Percentiles rank a stretch among this genome's conserved stretches.
These are phyloP conservation scores for Colletotrichum graminicola DNA, from an alignment of 2,329 filamentous ascomycete species.

Conservation along the genomic window DNA sequence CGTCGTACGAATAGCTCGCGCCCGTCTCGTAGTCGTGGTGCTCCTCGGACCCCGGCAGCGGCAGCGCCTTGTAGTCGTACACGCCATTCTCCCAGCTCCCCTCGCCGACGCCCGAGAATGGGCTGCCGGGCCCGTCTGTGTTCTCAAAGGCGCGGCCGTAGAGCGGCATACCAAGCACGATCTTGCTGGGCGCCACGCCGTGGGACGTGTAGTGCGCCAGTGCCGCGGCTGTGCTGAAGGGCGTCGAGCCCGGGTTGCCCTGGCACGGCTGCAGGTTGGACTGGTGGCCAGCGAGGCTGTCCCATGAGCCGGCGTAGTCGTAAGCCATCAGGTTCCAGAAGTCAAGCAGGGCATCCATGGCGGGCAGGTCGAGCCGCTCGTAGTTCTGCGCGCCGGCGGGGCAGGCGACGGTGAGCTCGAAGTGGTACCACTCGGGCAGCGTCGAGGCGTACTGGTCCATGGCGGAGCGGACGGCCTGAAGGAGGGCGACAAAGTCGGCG, in stretches of 20 bases:
- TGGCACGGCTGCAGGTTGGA: conserved; percentile 78
- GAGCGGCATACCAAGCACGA: conserved; percentile 91
- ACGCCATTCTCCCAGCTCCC: conserved; percentile 89
- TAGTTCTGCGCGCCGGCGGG: conserved; percentile 74
- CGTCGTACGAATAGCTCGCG: conserved; percentile 84
- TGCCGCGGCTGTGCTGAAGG: conserved; percentile 81
- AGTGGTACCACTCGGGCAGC: conserved; percentile 62
- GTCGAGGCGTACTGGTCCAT: conserved; percentile 68
- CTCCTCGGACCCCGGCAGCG: conserved; percentile 75
- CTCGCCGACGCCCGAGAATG: conserved; percentile 79
- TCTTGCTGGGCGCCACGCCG: conserved; percentile 76
- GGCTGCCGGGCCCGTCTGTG: conserved; percentile 79
- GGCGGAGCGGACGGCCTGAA: conserved; percentile 66
- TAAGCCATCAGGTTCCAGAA: conserved; percentile 92
- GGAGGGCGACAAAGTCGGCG: conserved; percentile 68
- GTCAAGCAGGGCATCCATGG: conserved; percentile 75
- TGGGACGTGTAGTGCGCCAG: conserved; percentile 76
- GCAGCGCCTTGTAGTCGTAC: conserved; percentile 90
- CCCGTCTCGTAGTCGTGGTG: conserved; percentile 71
- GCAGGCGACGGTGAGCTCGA: conserved; percentile 74
- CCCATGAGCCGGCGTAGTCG: conserved; percentile 89
- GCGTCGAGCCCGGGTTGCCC: conserved; percentile 73
- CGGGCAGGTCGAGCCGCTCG: conserved; percentile 70
- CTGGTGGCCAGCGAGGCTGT: conserved; percentile 77
- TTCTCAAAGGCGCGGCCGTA: conserved; percentile 88